Conservation (phyloP, 2,329 filamentous ascomycete genomes). For the Phialophora chinensis region DNA sequence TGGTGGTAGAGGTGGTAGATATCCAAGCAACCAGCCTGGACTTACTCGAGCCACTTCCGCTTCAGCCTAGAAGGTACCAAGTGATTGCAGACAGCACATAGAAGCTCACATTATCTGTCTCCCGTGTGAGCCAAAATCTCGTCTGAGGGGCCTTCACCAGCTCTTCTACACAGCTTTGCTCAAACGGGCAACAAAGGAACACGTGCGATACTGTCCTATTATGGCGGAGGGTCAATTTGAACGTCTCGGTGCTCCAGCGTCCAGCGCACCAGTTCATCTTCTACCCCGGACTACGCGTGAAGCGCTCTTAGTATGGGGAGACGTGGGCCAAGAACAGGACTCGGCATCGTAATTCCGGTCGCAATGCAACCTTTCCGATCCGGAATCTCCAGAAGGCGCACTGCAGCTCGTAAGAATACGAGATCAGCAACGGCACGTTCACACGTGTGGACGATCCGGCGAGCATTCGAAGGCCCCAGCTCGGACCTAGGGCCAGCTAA, state of each 20-base stretch:
- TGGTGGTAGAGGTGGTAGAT: neutral
- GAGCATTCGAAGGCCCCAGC: neutral
- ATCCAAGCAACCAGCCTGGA: neutral
- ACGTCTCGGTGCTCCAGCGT: neutral
- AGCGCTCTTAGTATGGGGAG: neutral
- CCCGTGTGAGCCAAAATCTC: neutral
- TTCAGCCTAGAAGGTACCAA: neutral
- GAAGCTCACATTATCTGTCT: neutral
- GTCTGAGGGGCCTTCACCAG: neutral
- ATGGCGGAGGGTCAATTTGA: neutral
- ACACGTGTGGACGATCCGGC: conserved; percentile 26
- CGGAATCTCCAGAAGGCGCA: neutral
- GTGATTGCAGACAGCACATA: neutral
- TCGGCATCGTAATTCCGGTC: conserved; percentile 2
- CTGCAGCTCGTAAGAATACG: neutral
- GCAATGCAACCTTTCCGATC: conserved; percentile 1
- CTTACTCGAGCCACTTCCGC: neutral
- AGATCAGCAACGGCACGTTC: conserved; percentile 18
- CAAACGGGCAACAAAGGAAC: neutral
- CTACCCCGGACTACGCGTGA: neutral
- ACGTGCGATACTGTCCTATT: neutral
- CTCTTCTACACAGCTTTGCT: neutral
- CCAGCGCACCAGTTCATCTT: neutral
- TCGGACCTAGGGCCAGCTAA: neutral
- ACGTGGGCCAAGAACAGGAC: neutral